phyloP scores from a whole-genome alignment of 208 protist species.

The Leishmania gerbilli region DNA sequence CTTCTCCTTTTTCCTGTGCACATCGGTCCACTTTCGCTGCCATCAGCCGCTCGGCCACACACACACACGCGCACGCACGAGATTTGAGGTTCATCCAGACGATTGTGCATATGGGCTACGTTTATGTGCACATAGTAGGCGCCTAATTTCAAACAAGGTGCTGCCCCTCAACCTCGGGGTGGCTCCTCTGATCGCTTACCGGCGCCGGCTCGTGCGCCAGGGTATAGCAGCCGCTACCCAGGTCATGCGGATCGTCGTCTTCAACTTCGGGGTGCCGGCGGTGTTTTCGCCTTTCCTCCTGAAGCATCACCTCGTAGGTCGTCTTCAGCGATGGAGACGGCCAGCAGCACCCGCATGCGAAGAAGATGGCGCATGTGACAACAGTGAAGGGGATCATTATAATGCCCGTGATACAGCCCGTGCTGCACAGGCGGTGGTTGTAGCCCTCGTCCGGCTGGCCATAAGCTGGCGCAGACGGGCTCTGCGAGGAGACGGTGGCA shows the following conservation, averaged over 20 bases:
- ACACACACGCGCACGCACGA: not conserved
- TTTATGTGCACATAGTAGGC: not conserved
- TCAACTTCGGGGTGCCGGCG: conserved; percentile 1
- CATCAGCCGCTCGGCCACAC: not conserved
- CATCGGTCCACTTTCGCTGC: not conserved
- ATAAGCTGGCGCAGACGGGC: conserved; percentile 9
- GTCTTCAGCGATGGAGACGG: conserved; percentile 53
- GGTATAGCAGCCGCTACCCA: not conserved
- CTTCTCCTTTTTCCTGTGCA: not conserved
- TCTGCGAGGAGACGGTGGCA: conserved; percentile 30
- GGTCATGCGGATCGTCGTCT: conserved; percentile 15
- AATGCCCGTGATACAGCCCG: conserved; percentile 46
- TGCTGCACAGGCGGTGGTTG: conserved; percentile 53
- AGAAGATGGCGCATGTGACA: conserved; percentile 33
- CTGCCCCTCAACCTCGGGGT: conserved; percentile 3
- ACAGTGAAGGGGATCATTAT: conserved; percentile 46
- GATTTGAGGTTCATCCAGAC: not conserved
- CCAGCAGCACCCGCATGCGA: conserved; percentile 49
- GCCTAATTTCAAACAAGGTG: not conserved
- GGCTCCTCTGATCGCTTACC: not conserved
- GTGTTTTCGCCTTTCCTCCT: conserved; percentile 16
- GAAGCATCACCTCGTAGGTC: conserved; percentile 26
- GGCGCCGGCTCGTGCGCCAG: conserved; percentile 19
- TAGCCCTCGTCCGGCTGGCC: conserved; percentile 45
- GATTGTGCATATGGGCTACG: not conserved